These are phyloP conservation scores for Pinus albicaulis DNA, from an alignment of 75 land plant species.

Conservation along the genomic window DNA sequence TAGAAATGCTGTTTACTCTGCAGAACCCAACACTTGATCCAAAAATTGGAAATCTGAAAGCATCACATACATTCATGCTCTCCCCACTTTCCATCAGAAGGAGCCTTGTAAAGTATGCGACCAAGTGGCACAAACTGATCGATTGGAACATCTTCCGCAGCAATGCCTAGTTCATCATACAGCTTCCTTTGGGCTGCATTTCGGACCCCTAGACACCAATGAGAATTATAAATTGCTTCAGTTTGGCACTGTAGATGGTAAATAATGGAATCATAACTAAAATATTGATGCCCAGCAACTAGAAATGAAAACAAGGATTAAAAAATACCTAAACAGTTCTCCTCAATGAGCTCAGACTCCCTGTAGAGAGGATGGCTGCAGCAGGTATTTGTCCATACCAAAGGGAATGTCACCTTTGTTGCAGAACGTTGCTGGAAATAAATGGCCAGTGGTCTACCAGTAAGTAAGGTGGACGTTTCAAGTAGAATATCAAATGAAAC, in stretches of 20 bases:
- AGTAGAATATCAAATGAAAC: not conserved
- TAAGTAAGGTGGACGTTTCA: not conserved
- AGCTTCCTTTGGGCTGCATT: slow-evolving; percentile 99
- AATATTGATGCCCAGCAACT: not conserved
- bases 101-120: slow-evolving; percentile 93
- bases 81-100: slow-evolving; percentile 99
- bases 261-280: not conserved
- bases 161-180: slow-evolving; percentile 94
- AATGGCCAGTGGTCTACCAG: not conserved
- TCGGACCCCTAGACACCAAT: slow-evolving; percentile 67
- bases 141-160: slow-evolving; percentile 82
- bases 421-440: slow-evolving; percentile 87
- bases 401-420: slow-evolving; percentile 97
- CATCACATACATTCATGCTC: slow-evolving; percentile 88
- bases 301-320: not conserved
- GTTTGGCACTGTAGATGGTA: not conserved
- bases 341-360: slow-evolving; percentile 90
- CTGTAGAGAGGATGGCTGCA: slow-evolving; percentile 99
- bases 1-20: not conserved
- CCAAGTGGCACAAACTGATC: slow-evolving; percentile 84
- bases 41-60: not conserved
- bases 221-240: slow-evolving; percentile 1
- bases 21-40: not conserved
- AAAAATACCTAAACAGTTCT: slow-evolving; percentile 67
- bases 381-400: slow-evolving; percentile 99